Percentiles rank a stretch among this genome's conserved stretches.
Evolutionary conservation across 495 filamentous ascomycete genomes (phyloP).

Genomic region (Extremus antarcticus): DNA sequence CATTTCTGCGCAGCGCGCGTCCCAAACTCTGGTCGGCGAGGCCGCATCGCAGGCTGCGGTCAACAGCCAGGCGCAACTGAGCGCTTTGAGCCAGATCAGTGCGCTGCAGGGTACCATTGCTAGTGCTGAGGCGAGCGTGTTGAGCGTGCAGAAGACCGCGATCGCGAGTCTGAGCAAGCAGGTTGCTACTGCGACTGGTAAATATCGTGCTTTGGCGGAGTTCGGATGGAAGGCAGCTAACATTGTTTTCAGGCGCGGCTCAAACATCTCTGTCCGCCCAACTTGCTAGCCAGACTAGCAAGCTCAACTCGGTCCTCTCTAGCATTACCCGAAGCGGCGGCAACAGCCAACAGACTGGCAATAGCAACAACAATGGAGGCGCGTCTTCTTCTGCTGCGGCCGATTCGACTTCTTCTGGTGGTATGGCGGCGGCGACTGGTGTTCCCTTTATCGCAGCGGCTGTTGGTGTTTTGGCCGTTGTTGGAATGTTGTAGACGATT

Average conservation of each 20-base stretch:
- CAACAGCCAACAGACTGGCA: neutral
- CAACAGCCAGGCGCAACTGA: neutral
- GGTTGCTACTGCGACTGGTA: neutral
- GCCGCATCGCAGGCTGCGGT: neutral
- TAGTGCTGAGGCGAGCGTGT: neutral
- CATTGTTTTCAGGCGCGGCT: neutral
- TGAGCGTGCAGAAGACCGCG: neutral
- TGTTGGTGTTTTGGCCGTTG: neutral
- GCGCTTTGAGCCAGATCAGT: neutral
- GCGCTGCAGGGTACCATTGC: neutral
- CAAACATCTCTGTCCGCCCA: neutral
- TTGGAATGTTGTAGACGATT: neutral
- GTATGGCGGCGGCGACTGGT: neutral
- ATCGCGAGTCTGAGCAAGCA: neutral
- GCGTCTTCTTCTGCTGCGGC: neutral
- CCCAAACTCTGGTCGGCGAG: neutral
- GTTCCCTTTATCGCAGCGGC: neutral
- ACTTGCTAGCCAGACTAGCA: neutral
- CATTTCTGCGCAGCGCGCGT: neutral
- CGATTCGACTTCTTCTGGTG: neutral
- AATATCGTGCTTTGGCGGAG: neutral
- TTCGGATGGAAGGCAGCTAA: neutral
- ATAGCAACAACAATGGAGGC: neutral
- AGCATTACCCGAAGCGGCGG: neutral
- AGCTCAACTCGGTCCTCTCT: neutral